Evolutionary conservation across 192 early-diverging fungal genomes (phyloP), one percentile per base, ranked within the genome.

Genomic region (Backusella macrospora): DNA sequence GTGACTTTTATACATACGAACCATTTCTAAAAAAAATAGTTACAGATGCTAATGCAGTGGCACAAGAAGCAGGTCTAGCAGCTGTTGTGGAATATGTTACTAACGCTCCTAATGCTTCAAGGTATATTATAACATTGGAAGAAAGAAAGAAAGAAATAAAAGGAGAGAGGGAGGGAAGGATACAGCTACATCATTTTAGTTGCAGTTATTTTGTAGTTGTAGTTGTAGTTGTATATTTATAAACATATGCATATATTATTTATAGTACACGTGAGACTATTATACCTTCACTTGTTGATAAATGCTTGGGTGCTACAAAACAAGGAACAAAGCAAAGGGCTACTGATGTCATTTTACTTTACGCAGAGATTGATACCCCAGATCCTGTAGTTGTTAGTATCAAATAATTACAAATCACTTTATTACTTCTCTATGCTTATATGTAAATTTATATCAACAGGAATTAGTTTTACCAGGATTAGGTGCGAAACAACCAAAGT

Each of bases 401-500:
- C 12, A 39, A 21, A 48, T 6, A 48, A 13, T 10, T 2, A 0
- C 3, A 8, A 7, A 9, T 18, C 9, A 16, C 38, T 16, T 4
- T 52, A 21, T 64, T 6, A 18, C 42, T 26, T 6, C 2, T 18
- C 8, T 13, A 6, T 68, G 29, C 34, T 52, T 59, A 15, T 43
- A 26, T 68, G 18, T 26, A 67, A 42, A 13, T 16, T 26, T 38
- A 9, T 34, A 16, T 47, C 15, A 26, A 6, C 74, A 93, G 92
- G 91, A 92, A 82, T 84, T 90, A 38, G 83, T 98, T 21, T 72
- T 98, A 8, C 86, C 86, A 44, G 92, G 91, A 0, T 81, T 97
- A 47, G 86, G 89, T 14, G 91, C 94, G 85, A 99, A 99, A 80
- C 92, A 92, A 66, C 98, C 97, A 26, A 99, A 99, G 74, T 87